phyloP scores from a whole-genome alignment of 306 rosid species.

The Amphicarpaea edgeworthii region DNA sequence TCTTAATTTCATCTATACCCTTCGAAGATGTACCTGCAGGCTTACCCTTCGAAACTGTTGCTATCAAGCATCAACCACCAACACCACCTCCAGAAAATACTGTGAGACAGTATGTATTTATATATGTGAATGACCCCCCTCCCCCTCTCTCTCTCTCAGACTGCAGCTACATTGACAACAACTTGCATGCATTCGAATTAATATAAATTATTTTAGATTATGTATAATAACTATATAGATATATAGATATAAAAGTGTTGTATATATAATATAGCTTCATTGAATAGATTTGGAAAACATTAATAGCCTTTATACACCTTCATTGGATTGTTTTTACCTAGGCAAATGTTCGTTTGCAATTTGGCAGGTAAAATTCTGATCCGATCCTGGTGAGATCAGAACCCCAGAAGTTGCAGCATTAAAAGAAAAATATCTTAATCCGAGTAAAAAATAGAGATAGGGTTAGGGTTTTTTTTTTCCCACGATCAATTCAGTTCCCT shows the following conservation, averaged over 20 bases:
- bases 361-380: slow-evolving; percentile 45
- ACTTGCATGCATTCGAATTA: slow-evolving; percentile 51
- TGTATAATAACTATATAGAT: background rate
- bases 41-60: slow-evolving; percentile 48
- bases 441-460: slow-evolving; percentile 19
- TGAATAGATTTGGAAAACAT: slow-evolving; percentile 27
- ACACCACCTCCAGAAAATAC: slow-evolving; percentile 53
- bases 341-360: slow-evolving; percentile 41
- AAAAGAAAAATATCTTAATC: background rate
- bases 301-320: background rate
- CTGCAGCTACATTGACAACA: slow-evolving; percentile 52
- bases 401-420: slow-evolving; percentile 44
- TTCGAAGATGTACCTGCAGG: slow-evolving; percentile 43
- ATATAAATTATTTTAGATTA: slow-evolving; percentile 30
- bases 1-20: background rate
- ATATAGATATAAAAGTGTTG: background rate
- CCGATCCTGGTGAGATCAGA: slow-evolving; percentile 53
- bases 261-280: background rate
- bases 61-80: slow-evolving; percentile 55
- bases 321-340: slow-evolving; percentile 28
- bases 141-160: slow-evolving; percentile 30
- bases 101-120: slow-evolving; percentile 56
- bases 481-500: slow-evolving; percentile 6
- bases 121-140: slow-evolving; percentile 36
- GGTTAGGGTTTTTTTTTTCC: slow-evolving; percentile 50